Evolutionary conservation across 345 rosid genomes (phyloP).

Genomic region (Salix arbutifolia): DNA sequence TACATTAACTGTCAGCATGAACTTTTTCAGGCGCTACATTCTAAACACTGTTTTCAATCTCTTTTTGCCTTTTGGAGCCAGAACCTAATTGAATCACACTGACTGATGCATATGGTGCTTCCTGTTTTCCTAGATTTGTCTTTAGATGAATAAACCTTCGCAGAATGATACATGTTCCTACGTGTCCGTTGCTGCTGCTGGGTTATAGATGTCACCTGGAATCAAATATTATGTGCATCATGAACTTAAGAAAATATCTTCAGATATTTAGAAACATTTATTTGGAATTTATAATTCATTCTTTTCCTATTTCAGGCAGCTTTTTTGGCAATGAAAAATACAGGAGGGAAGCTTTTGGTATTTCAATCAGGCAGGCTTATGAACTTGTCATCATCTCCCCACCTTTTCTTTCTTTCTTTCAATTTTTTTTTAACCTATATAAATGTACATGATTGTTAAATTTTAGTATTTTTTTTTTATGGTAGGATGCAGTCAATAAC

Average conservation of each 20-base stretch:
- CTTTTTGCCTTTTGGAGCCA: not conserved
- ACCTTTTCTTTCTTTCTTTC: not conserved
- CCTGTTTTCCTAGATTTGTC: not conserved
- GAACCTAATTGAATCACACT: constrained; percentile 3
- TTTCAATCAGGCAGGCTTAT: constrained; percentile 82
- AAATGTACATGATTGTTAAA: not conserved
- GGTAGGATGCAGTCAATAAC: not conserved
- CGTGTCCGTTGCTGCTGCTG: not conserved
- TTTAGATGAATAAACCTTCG: not conserved
- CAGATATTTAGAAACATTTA: not conserved
- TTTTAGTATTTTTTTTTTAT: not conserved
- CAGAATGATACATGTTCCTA: not conserved
- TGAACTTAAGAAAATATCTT: not conserved
- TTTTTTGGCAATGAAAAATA: constrained; percentile 88
- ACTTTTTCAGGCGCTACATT: not conserved
- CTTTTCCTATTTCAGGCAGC: constrained; percentile 55
- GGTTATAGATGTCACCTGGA: not conserved
- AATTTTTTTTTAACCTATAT: not conserved
- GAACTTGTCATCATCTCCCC: not conserved
- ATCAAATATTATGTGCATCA: not conserved
- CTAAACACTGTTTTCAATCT: too few species aligned
- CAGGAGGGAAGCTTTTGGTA: constrained; percentile 91
- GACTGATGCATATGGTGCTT: not conserved
- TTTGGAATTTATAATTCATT: not conserved
- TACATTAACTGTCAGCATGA: not conserved